Percentiles rank a stretch among this genome's conserved stretches.
These are phyloP conservation scores for Ogataea pini DNA, from an alignment of 805 yeast species.

Conservation along the genomic window DNA sequence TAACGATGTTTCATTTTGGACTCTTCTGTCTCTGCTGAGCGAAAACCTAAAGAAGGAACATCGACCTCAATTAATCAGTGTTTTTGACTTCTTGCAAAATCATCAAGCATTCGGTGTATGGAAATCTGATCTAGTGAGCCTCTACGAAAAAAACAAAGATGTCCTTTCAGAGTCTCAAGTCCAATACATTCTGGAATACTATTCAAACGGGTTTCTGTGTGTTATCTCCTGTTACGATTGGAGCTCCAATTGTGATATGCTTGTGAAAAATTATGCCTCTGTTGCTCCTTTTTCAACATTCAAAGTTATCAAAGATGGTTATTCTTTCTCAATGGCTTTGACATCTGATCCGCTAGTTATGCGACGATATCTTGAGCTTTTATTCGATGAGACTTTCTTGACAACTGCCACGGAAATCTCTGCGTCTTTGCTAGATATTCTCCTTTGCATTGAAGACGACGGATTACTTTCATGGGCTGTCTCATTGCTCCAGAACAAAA, in stretches of 20 bases:
- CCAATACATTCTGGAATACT: constrained; percentile 46
- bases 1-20: constrained; percentile 18
- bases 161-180: constrained; percentile 22
- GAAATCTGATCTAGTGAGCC: constrained; percentile 14
- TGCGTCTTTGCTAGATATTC: neutral
- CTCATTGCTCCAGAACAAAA: constrained; percentile 4
- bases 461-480: constrained; percentile 8
- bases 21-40: constrained; percentile 10
- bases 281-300: constrained; percentile 35
- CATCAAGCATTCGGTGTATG: constrained; percentile 11
- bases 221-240: constrained; percentile 53
- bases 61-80: neutral
- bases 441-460: constrained; percentile 10
- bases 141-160: constrained; percentile 22
- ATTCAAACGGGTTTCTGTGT: constrained; percentile 51
- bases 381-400: constrained; percentile 21
- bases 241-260: constrained; percentile 45
- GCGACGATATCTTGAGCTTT: constrained; percentile 18
- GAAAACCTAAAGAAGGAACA: neutral
- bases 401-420: neutral
- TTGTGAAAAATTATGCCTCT: constrained; percentile 42
- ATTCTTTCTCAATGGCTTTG: constrained; percentile 17
- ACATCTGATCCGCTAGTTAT: constrained; percentile 17
- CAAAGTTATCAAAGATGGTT: constrained; percentile 24
- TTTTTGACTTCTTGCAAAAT: constrained; percentile 24